Evolutionary conservation across 108 stramenopile species (phyloP).

Genomic region (Parietichytrium sp.): DNA sequence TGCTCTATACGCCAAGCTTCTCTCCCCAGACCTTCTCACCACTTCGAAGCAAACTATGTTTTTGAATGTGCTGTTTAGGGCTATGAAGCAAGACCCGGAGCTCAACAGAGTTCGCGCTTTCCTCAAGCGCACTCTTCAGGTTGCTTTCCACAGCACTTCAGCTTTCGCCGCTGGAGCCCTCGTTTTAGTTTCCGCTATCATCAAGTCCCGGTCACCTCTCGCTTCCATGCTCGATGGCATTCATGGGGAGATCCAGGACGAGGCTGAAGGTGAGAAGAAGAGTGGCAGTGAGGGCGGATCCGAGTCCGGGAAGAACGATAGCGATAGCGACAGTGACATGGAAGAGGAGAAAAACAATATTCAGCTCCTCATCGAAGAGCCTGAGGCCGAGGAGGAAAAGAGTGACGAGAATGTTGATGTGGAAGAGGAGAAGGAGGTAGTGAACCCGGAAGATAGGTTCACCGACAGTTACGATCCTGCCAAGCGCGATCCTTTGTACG

Average conservation of each 20-base stretch:
- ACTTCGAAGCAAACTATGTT: constrained; percentile 80
- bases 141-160: constrained; percentile 67
- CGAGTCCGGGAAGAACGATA: neutral
- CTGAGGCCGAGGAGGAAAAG: neutral
- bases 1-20: constrained; percentile 82
- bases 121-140: constrained; percentile 78
- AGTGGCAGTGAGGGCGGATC: neutral
- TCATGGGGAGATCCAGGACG: constrained; percentile 65
- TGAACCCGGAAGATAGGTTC: neutral
- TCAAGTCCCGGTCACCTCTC: constrained; percentile 65
- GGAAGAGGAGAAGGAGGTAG: neutral
- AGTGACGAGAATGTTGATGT: neutral
- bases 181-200: constrained; percentile 84
- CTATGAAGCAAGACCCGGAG: constrained; percentile 79
- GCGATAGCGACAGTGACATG: constrained; percentile 37
- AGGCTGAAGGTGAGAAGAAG: neutral
- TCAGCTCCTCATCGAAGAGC: neutral
- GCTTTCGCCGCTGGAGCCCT: constrained; percentile 77
- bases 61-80: constrained; percentile 92
- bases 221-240: constrained; percentile 59
- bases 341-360: neutral
- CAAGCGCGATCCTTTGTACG: constrained; percentile 56
- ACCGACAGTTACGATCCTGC: constrained; percentile 43
- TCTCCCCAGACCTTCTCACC: constrained; percentile 63
- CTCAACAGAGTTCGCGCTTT: constrained; percentile 72